Evolutionary conservation across 2,329 filamentous ascomycete genomes (phyloP), one percentile per base, ranked within the genome.

Genomic region (Atkinsonella hypoxylon): DNA sequence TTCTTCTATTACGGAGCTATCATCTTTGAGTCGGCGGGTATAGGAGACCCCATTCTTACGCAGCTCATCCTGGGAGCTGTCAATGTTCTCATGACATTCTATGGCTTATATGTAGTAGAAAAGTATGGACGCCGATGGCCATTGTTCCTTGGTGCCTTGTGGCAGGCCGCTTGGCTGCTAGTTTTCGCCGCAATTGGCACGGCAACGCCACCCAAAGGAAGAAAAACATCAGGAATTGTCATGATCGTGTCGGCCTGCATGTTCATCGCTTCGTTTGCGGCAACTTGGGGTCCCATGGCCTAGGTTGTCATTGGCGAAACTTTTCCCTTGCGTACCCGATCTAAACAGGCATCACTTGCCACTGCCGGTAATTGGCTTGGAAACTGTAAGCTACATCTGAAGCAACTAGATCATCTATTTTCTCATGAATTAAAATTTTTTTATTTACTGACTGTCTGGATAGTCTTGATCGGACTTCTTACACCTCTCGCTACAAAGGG

Each of bases 181-280:
- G 68, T 88, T 53, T 86, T 85, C 60, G 82, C 78, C 31, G 70
- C 73, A 0, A 71, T 85, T 32, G 77, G 81, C 8, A 72, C 74
- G 32, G 65, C 64, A 9, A 57, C 66, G 41, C 58, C 72, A 44
- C 75, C 72, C 0, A 64, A 65, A 5, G 61, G 62, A 36, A 75
- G 69, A 56, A 62, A 65, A 10, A 63, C 68, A 0, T 73, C 79
- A 12, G 83, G 83, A 11, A 78, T 80, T 6, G 75, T 82, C 53
- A 82, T 88, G 76, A 86, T 89, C 56, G 79, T 85, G 10, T 79
- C 83, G 49, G 81, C 83, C 2, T 86, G 81, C 65, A 78, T 88
- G 70, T 89, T 87, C 66, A 88, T 89, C 51, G 77, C 80, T 46
- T 82, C 78, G 1, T 89, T 87, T 57, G 84, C 84, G 2, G 55